Evolutionary conservation across 139 green algal genomes (phyloP).

Genomic region (Desmodesmus armatus): DNA sequence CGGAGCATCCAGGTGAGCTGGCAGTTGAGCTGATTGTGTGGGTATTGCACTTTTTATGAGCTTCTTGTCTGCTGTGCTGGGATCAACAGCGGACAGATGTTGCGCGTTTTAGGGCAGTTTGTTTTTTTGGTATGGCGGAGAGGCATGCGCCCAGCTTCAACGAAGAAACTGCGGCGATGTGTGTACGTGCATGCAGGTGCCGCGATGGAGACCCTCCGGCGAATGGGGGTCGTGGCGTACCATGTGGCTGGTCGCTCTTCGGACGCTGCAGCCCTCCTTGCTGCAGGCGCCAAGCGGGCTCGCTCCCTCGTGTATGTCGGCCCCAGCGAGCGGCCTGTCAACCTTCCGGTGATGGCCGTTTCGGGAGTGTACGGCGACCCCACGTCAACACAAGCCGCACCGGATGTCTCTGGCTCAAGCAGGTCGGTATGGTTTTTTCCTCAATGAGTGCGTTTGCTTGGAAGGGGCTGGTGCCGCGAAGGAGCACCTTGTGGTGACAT

Average conservation of each 20-base stretch:
- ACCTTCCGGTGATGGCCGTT: conserved; percentile 5
- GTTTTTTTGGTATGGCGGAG: too few relatives aligned
- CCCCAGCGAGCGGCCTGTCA: conserved; percentile 39
- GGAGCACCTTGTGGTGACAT: too few relatives aligned
- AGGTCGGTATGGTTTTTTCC: conserved; percentile 1
- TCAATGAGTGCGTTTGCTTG: too few relatives aligned
- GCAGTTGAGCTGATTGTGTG: conserved; percentile 4
- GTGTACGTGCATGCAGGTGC: not conserved
- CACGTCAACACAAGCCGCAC: not conserved
- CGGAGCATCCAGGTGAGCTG: not conserved
- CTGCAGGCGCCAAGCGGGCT: conserved; percentile 36
- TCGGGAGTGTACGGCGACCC: conserved; percentile 35
- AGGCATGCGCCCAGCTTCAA: too few relatives aligned
- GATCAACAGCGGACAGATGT: too few relatives aligned
- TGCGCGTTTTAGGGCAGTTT: too few relatives aligned
- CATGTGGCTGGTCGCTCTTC: conserved; percentile 57
- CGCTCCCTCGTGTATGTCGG: conserved; percentile 54
- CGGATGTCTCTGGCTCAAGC: not conserved
- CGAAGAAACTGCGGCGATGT: too few relatives aligned
- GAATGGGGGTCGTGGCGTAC: too few relatives aligned
- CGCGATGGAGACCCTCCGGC: conserved; percentile 14
- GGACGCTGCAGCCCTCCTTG: conserved; percentile 54
- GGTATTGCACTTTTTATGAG: too few relatives aligned
- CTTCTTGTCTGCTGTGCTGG: too few relatives aligned
- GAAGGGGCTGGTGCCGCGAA: too few relatives aligned